phyloP scores from a whole-genome alignment of 768 basidiomycete species.

The Fomitopsis serialis region DNA sequence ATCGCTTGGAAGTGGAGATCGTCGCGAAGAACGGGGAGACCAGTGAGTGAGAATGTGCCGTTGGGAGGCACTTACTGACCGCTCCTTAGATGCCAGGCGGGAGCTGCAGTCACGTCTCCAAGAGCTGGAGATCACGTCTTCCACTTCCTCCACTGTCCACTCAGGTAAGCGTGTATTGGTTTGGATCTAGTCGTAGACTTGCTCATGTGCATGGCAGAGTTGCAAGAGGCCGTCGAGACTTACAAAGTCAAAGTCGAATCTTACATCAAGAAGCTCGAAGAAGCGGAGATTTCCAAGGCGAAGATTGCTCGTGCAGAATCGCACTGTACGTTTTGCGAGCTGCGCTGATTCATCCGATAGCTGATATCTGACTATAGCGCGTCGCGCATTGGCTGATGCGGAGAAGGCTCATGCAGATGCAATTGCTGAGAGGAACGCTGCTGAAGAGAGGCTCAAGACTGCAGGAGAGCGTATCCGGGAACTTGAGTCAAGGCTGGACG shows the following conservation, averaged over 20 bases:
- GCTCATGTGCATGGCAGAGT: slow-evolving; percentile 31
- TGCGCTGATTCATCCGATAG: neutral
- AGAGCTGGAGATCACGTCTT: slow-evolving; percentile 55
- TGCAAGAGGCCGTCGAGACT: slow-evolving; percentile 57
- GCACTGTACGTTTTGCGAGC: slow-evolving; percentile 34
- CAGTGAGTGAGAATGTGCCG: slow-evolving; percentile 31
- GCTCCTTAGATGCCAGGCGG: slow-evolving; percentile 46
- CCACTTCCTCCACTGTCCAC: slow-evolving; percentile 54
- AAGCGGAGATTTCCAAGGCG: slow-evolving; percentile 61
- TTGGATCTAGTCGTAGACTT: neutral
- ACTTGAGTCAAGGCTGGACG: slow-evolving; percentile 59
- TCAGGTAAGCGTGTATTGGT: slow-evolving; percentile 34
- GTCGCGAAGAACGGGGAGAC: slow-evolving; percentile 52
- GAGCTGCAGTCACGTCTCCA: slow-evolving; percentile 55
- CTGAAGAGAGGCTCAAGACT: slow-evolving; percentile 41
- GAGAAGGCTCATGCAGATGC: slow-evolving; percentile 53
- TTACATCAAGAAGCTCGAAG: slow-evolving; percentile 57
- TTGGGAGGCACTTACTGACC: neutral
- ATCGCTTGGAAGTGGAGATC: slow-evolving; percentile 48
- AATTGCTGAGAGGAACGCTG: slow-evolving; percentile 45
- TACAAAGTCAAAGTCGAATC: slow-evolving; percentile 60
- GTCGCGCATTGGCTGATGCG: slow-evolving; percentile 53
- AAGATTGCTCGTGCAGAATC: slow-evolving; percentile 62
- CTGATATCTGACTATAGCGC: slow-evolving; percentile 34
- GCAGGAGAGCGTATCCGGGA: slow-evolving; percentile 51